Base-by-base conservation (phyloP, 2,329 filamentous ascomycete species). In the Phaeosphaeriaceae sp. region DNA sequence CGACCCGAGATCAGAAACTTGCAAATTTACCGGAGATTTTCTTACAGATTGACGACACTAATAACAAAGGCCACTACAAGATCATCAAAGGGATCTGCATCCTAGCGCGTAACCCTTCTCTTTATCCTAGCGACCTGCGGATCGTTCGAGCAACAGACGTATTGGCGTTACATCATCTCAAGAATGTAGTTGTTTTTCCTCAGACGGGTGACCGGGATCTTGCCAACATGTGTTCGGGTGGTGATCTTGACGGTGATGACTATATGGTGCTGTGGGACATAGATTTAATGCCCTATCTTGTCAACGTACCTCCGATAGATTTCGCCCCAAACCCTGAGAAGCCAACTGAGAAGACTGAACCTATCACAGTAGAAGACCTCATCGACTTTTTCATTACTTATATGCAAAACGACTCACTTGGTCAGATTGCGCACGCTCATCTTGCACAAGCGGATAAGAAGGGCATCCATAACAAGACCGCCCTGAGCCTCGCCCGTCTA, bases 221-320 rank as follows among this genome's bases (percentile, higher is more conserved):
- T 17, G 86, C 92, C 1, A 92, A 89, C 64, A 97, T 97, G 93
- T 92, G 94, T 56, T 96, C 94, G 3, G 94, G 94, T 2, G 94
- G 94, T 0, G 94, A 99, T 66, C 81, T 99, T 0, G 94, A 99
- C 66, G 94, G 94, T 0, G 94, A 99, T 63, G 94, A 99, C 67
- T 99, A 92, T 68, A 87, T 97, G 46, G 86, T 97, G 4, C 88
- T 97, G 37, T 99, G 94, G 93, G 92, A 99, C 59, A 70, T 80
- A 17, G 81, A 83, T 12, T 77, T 99, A 6, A 78, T 95, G 20
- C 68, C 70, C 6, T 58, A 73, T 1, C 75, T 83, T 42, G 90
- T 89, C 84, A 90, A 94, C 58, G 78, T 83, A 28, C 76, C 81
- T 0, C 87, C 94, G 0, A 96, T 97, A 90, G 81, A 88, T 55